Base-by-base conservation (phyloP, 345 rosid genomes). In the Aethionema arabicum region DNA sequence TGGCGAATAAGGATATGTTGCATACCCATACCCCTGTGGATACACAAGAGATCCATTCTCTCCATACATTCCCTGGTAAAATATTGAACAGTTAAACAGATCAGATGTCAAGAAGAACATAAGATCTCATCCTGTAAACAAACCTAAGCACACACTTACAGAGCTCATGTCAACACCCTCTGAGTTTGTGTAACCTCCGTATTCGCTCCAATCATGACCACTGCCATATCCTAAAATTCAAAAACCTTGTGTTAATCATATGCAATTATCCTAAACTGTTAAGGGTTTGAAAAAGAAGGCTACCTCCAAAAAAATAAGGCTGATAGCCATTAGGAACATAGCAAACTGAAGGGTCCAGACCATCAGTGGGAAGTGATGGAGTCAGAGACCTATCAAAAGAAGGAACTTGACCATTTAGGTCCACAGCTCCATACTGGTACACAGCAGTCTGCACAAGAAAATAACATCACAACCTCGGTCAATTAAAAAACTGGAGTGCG, bases 1-100 rank as follows among this genome's bases (percentile, higher is more conserved):
- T 0, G 95, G 96, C n/a, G 98, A 88, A 71, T 88, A 91, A 30
- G 98, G 96, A 72, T 79, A 91, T 0, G 90, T 58, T 32, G 88
- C 74, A 77, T 79, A 88, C 21, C 87, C 85, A 76, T 83, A 91
- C 16, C 83, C 80, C 57, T 72, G 85, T 43, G 83, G 82, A 78
- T 81, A 88, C 83, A 91, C 66, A 47, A 83, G 41, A 75, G 98
- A 80, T 46, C 89, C 93, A 69, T 82, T 85, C 48, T 90, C 93
- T 62, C 88, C 89, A 73, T 87, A 88, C 4, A 84, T 69, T 40
- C 83, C 96, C 98, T 88, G 79, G 13, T 14, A 61, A 65, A 41
- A 52, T 10, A 29, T 5, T 5, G 10, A n/a, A 33, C 27, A 9
- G 53, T 39, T 32, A 38, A 45, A 33, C 51, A 58, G 2, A 67